Conservation (phyloP, 2,329 filamentous ascomycete genomes). For the Fusarium goolgardi region DNA sequence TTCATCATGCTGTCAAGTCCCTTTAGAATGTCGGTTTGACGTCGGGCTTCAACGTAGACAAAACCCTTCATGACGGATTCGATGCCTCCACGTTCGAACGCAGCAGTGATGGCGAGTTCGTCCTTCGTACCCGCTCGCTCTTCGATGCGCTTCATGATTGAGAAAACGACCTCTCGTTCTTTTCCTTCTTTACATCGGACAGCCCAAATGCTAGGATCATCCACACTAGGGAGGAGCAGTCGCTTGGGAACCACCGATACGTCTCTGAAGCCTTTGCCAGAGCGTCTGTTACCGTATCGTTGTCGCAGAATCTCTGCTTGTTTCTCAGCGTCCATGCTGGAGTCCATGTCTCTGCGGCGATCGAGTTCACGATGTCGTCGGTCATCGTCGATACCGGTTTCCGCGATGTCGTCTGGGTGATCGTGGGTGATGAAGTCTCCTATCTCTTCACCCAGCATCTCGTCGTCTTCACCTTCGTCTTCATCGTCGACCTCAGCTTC, state of each 20-base stretch:
- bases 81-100: slow-evolving; percentile 86
- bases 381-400: slow-evolving; percentile 86
- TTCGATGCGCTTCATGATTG: slow-evolving; percentile 88
- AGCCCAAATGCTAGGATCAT: slow-evolving; percentile 96
- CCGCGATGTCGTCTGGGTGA: slow-evolving; percentile 89
- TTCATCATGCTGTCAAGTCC: slow-evolving; percentile 88
- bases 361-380: slow-evolving; percentile 94
- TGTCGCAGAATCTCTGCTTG: slow-evolving; percentile 88
- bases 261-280: slow-evolving; percentile 72
- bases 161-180: slow-evolving; percentile 89
- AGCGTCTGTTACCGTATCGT: slow-evolving; percentile 84
- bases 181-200: slow-evolving; percentile 95
- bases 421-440: slow-evolving; percentile 90
- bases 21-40: slow-evolving; percentile 85
- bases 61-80: slow-evolving; percentile 89
- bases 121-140: slow-evolving; percentile 82
- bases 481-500: slow-evolving; percentile 98
- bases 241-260: slow-evolving; percentile 85
- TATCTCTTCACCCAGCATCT: slow-evolving; percentile 85
- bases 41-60: slow-evolving; percentile 92
- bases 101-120: slow-evolving; percentile 85
- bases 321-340: slow-evolving; percentile 92
- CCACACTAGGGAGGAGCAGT: slow-evolving; percentile 88
- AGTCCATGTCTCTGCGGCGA: slow-evolving; percentile 86
- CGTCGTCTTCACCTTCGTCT: slow-evolving; percentile 87